Base-by-base conservation (phyloP, 1,284 basidiomycete species). In the Pseudozyma hubeiensis region DNA sequence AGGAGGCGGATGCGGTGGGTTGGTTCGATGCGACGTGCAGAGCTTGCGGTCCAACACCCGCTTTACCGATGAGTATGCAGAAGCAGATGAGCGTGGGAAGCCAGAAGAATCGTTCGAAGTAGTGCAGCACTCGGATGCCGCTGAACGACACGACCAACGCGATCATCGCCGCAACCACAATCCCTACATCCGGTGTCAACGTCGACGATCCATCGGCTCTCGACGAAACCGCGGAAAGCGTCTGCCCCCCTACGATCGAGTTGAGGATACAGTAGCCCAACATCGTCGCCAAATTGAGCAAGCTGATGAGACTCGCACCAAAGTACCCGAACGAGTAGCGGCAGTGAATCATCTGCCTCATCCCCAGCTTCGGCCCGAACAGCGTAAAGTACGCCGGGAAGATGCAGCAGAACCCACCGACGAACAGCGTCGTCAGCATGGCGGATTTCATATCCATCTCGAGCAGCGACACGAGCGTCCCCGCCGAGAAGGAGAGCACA, bases 141-240 rank as follows among this genome's bases (percentile, higher is more conserved):
- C 90, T 91, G 82, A 94, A 94, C 10, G 91, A 92, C 19, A 94
- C 85, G 13, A 92, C 81, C 29, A 97, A 87, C 4, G 92, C 91
- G 47, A 96, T 87, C 33, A 92, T 75, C 0, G 89, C 88, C 30
- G 96, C 91, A 49, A 97, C 90, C 30, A 94, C 91, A 61, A 97
- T 97, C 0, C 94, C 94, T 14, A 96, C 91, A 43, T 83, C 84
- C 19, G 86, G 81, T 1, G 85, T 84, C 9, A 87, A 79, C 35
- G 58, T 65, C 4, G 59, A 49, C 1, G 11, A 46, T 11, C 62
- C 55, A 44, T 50, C 40, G 1, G 30, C 47, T 14, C 78, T 77
- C 30, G 84, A 64, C 14, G 82, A 84, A 41, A 87, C 85, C 9
- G 86, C 85, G 11, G 81, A 81, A 13, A 87, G 53, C n/a, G 87